These are phyloP conservation scores for Verbena officinalis DNA, from an alignment of 257 asterid genomes.

Conservation along the genomic window DNA sequence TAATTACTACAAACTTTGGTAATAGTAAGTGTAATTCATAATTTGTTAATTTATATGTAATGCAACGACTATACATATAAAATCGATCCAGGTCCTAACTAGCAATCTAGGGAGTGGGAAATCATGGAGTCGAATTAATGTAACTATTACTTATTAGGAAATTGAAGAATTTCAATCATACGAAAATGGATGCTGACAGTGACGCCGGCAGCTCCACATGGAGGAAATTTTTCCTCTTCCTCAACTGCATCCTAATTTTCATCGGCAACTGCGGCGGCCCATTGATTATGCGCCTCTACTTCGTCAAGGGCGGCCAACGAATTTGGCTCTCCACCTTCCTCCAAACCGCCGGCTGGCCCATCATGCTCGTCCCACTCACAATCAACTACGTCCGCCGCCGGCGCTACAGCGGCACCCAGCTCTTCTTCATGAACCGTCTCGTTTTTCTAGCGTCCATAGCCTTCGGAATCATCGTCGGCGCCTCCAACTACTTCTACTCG, in stretches of 20 bases:
- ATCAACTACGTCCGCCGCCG: conserved; percentile 11
- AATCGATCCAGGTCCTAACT: too few relatives aligned
- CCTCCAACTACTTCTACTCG: neutral
- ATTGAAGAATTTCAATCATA: neutral
- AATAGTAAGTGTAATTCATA: too few relatives aligned
- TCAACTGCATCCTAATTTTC: conserved; percentile 14
- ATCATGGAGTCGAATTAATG: too few relatives aligned
- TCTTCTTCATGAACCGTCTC: neutral
- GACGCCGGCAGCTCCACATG: neutral
- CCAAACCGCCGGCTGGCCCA: conserved; percentile 27
- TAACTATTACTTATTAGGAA: neutral
- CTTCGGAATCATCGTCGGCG: neutral
- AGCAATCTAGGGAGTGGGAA: too few relatives aligned
- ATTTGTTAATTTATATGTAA: too few relatives aligned
- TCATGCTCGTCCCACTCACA: conserved; percentile 18
- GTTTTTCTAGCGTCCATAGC: neutral
- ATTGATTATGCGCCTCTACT: conserved; percentile 20
- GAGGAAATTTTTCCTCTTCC: neutral
- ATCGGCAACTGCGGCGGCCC: conserved; percentile 33
- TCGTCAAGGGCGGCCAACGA: conserved; percentile 20
- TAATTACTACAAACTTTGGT: too few relatives aligned
- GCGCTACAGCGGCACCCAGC: neutral
- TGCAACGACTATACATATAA: too few relatives aligned
- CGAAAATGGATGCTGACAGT: neutral
- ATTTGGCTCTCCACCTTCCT: conserved; percentile 27